A percentile compares a stretch with the other conserved stretches of the same genome.
phyloP scores from a whole-genome alignment of 495 filamentous ascomycete species.

The Pseudomonodictys pantanalensis region DNA sequence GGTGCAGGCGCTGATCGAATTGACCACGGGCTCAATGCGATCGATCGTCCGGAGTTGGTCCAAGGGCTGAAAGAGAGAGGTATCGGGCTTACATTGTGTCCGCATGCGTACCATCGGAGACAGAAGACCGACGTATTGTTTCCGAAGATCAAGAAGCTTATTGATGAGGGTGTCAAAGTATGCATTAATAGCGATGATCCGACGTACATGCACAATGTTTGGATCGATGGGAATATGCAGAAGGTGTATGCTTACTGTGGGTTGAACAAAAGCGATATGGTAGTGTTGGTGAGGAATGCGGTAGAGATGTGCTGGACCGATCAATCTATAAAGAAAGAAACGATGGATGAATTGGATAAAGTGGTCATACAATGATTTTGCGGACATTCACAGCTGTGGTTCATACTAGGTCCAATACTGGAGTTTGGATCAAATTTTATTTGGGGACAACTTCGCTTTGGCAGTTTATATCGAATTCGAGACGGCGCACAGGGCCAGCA shows the following conservation, averaged over 20 bases:
- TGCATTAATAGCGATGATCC: slow-evolving; percentile 64
- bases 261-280: slow-evolving; percentile 42
- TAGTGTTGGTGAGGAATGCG: slow-evolving; percentile 40
- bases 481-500: too few species aligned
- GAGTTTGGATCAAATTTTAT: too few species aligned
- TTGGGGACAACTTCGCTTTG: too few species aligned
- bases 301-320: slow-evolving; percentile 46
- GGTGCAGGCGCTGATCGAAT: slow-evolving; percentile 41
- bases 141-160: slow-evolving; percentile 42
- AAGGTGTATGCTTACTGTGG: slow-evolving; percentile 41
- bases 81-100: slow-evolving; percentile 47
- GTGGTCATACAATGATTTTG: background rate
- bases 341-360: background rate
- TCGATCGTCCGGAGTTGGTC: slow-evolving; percentile 39
- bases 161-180: slow-evolving; percentile 53
- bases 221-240: slow-evolving; percentile 46
- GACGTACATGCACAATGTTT: slow-evolving; percentile 47
- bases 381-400: too few species aligned
- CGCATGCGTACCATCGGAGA: slow-evolving; percentile 45
- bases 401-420: too few species aligned
- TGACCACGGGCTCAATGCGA: slow-evolving; percentile 46
- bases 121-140: slow-evolving; percentile 44
- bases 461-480: too few species aligned
- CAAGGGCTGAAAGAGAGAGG: slow-evolving; percentile 34
- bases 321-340: slow-evolving; percentile 10